These are phyloP conservation scores for Hyphodiscus hymeniophilus DNA, from an alignment of 495 filamentous ascomycete species.

Conservation along the genomic window DNA sequence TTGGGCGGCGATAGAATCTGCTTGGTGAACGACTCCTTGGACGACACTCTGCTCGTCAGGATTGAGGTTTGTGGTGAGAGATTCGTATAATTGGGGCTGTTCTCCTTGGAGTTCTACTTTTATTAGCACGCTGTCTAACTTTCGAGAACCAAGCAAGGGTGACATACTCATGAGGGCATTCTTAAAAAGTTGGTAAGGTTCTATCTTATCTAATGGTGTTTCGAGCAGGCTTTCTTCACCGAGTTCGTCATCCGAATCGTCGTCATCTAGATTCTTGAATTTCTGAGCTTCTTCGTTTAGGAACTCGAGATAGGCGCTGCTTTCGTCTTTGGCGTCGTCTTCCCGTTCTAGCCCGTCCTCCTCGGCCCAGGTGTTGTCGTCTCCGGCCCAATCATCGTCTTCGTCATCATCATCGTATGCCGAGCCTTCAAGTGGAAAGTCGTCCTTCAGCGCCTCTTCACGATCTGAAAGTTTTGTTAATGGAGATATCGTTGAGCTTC, in stretches of 20 bases:
- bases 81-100: constrained; percentile 82
- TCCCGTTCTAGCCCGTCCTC: constrained; percentile 47
- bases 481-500: background rate
- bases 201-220: constrained; percentile 87
- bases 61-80: constrained; percentile 67
- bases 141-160: background rate
- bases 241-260: constrained; percentile 76
- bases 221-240: constrained; percentile 91
- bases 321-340: constrained; percentile 74
- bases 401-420: constrained; percentile 73
- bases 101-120: constrained; percentile 74
- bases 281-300: constrained; percentile 89
- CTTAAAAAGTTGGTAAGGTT: constrained; percentile 86
- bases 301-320: constrained; percentile 91
- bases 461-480: constrained; percentile 44
- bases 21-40: constrained; percentile 71
- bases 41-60: constrained; percentile 76
- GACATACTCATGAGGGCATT: constrained; percentile 71
- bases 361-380: constrained; percentile 63
- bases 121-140: background rate
- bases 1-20: constrained; percentile 37
- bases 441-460: constrained; percentile 87
- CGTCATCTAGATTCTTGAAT: constrained; percentile 54
- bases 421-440: constrained; percentile 61
- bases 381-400: constrained; percentile 55